Evolutionary conservation across 345 rosid species (phyloP), one percentile per base, ranked within the genome.

Genomic region (Mallotus nudiflorus): DNA sequence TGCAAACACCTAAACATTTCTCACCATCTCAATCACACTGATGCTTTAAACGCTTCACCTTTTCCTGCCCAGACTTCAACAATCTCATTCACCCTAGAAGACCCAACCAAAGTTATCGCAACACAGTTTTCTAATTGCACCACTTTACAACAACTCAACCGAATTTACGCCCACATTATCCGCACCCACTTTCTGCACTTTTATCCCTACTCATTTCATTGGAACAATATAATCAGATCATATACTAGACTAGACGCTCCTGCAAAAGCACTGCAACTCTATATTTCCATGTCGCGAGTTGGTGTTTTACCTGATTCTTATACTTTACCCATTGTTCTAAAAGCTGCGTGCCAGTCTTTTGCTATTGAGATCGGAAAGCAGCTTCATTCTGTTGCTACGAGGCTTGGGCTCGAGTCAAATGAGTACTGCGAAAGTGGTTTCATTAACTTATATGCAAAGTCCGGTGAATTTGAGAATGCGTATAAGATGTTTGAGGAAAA

Each of bases 351-450:
- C 66, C 90, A 85, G 1, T 29, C 62, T 57, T 86, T 82, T 19
- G 81, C 76, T 33, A 16, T 85, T 42, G 39, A 40, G 46, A 7
- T 82, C 54, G 96, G 94, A 10, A 73, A 70, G 73, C 93, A 91
- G 82, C 29, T 93, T 65, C 97, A 89, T 51, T 84, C 87, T 53
- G 73, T 82, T 3, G 88, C 96, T 5, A 27, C 81, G 22, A 87
- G 60, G 81, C 22, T 84, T 11, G 91, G 94, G 4, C 80, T 93
- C 0, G 85, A 72, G 19, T 62, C 72, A 25, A 80, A 91, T 33
- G 87, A 88, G 85, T 89, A 75, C 54, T 91, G 96, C 12, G 95
- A 93, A 82, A 93, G 90, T 68, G 97, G 95, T 61, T 83, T 93
- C 16, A 83, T 93, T 0, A 73, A 75, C 0, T 29, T 91, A 56